A percentile compares a stretch with the other conserved stretches of the same genome.
Conservation (phyloP, 2,329 filamentous ascomycete genomes). For the Claviceps pusilla region DNA sequence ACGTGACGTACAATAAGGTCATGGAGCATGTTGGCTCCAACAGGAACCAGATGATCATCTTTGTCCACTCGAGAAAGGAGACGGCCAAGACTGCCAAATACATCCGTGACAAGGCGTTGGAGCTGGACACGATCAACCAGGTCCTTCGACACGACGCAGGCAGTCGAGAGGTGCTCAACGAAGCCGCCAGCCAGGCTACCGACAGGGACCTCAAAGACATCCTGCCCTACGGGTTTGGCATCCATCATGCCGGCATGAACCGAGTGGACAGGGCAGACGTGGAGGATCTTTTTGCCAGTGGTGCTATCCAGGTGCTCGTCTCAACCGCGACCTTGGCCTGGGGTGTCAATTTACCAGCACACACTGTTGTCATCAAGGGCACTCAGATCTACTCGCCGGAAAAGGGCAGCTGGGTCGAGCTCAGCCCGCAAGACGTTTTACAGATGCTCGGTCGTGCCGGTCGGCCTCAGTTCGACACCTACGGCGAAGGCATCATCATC, state of each 20-base stretch:
- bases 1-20: slow-evolving; percentile 94
- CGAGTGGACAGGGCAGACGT: slow-evolving; percentile 89
- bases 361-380: slow-evolving; percentile 97
- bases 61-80: slow-evolving; percentile 95
- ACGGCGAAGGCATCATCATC: slow-evolving; percentile 97
- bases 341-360: slow-evolving; percentile 95
- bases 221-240: slow-evolving; percentile 90
- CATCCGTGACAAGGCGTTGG: slow-evolving; percentile 91
- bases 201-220: slow-evolving; percentile 87
- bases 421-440: slow-evolving; percentile 91
- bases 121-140: slow-evolving; percentile 91
- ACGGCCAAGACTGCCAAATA: slow-evolving; percentile 95
- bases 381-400: slow-evolving; percentile 97
- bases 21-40: slow-evolving; percentile 88
- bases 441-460: slow-evolving; percentile 98
- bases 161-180: slow-evolving; percentile 71
- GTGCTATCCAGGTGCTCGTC: slow-evolving; percentile 84
- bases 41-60: slow-evolving; percentile 96
- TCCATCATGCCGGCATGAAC: slow-evolving; percentile 96
- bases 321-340: slow-evolving; percentile 96
- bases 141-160: slow-evolving; percentile 87
- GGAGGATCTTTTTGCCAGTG: slow-evolving; percentile 84
- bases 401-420: slow-evolving; percentile 95
- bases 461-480: slow-evolving; percentile 91
- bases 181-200: slow-evolving; percentile 67